A percentile compares a stretch with the other conserved stretches of the same genome.
Conservation (phyloP, 176 grass and related monocot genomes). For the Carex pumila region DNA sequence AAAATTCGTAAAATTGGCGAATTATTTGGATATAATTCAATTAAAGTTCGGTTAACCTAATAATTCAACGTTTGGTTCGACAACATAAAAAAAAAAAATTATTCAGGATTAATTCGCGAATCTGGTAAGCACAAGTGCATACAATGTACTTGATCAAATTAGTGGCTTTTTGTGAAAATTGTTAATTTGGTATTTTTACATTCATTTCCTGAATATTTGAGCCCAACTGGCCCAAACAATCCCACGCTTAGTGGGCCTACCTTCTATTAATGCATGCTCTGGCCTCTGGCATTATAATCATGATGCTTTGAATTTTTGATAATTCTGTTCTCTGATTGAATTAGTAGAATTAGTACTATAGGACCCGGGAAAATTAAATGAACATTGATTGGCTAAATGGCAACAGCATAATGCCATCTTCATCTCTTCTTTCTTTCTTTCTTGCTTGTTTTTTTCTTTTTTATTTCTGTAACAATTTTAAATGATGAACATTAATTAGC, state of each 20-base stretch:
- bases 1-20: too few relatives aligned
- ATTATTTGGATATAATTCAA: too few relatives aligned
- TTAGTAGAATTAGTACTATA: too few relatives aligned
- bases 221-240: background rate
- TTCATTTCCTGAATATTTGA: too few relatives aligned
- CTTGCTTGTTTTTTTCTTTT: background rate
- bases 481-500: slow-evolving; percentile 2
- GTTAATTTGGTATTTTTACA: too few relatives aligned
- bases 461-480: background rate
- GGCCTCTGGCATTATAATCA: background rate
- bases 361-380: background rate
- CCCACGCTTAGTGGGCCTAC: background rate
- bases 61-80: too few relatives aligned
- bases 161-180: too few relatives aligned
- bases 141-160: too few relatives aligned
- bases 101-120: too few relatives aligned
- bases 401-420: background rate
- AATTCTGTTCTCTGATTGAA: background rate
- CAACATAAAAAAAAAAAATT: too few relatives aligned
- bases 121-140: too few relatives aligned
- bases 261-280: background rate
- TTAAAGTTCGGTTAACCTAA: too few relatives aligned
- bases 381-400: background rate
- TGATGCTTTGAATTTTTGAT: background rate
- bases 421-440: background rate